phyloP scores from a whole-genome alignment of 2,329 filamentous ascomycete genomes.

The Aspergillus spinulosporus region DNA sequence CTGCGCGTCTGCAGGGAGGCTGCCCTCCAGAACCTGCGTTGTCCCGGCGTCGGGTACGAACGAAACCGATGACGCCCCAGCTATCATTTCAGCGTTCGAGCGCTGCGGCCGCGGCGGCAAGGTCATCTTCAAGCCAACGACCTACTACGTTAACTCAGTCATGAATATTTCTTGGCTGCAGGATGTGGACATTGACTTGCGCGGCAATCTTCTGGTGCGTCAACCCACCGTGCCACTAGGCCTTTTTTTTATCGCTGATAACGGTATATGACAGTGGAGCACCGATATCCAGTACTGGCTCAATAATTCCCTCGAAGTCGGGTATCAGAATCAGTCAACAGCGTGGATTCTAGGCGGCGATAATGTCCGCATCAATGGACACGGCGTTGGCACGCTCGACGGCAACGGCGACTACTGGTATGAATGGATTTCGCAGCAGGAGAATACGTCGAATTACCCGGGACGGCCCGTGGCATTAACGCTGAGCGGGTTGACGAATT shows the following conservation, averaged over 20 bases:
- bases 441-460: slow-evolving; percentile 32
- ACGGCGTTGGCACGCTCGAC: slow-evolving; percentile 50
- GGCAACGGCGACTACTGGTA: slow-evolving; percentile 51
- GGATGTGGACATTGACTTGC: slow-evolving; percentile 51
- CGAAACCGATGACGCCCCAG: slow-evolving; percentile 51
- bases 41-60: slow-evolving; percentile 21
- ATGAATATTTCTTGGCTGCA: slow-evolving; percentile 52
- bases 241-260: neutral
- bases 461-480: slow-evolving; percentile 33
- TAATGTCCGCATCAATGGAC: slow-evolving; percentile 51
- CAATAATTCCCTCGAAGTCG: slow-evolving; percentile 47
- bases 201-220: slow-evolving; percentile 48
- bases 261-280: slow-evolving; percentile 30
- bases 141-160: slow-evolving; percentile 52
- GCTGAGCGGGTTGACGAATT: slow-evolving; percentile 20
- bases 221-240: neutral
- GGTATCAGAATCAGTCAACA: slow-evolving; percentile 53
- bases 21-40: slow-evolving; percentile 6
- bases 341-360: slow-evolving; percentile 54
- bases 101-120: slow-evolving; percentile 52
- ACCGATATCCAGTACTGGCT: slow-evolving; percentile 52
- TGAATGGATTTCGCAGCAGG: slow-evolving; percentile 23
- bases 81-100: slow-evolving; percentile 53
- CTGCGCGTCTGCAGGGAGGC: neutral
- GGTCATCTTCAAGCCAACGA: slow-evolving; percentile 52